Conservation (phyloP, 2,329 filamentous ascomycete species). For the Fusarium sp. region DNA sequence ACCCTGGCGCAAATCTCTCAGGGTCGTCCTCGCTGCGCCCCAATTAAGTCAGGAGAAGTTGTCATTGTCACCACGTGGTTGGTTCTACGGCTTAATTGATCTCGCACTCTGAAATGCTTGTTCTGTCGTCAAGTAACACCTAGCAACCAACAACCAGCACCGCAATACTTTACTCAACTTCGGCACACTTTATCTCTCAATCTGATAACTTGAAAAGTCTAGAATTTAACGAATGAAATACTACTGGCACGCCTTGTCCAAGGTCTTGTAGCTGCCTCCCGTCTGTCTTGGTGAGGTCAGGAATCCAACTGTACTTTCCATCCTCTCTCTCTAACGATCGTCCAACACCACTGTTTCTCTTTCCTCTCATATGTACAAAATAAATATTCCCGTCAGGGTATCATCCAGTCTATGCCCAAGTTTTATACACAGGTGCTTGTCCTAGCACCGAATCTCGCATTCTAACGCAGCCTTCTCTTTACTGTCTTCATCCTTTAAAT, state of each 20-base stretch:
- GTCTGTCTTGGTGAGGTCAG: slow-evolving; percentile 26
- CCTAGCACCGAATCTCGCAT: slow-evolving; percentile 12
- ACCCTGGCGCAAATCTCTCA: slow-evolving; percentile 31
- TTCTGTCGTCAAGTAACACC: background rate
- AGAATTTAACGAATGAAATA: slow-evolving; percentile 22
- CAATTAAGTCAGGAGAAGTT: slow-evolving; percentile 13
- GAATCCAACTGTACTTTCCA: slow-evolving; percentile 14
- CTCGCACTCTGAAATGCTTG: slow-evolving; percentile 8
- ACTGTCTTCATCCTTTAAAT: slow-evolving; percentile 22
- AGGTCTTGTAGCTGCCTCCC: slow-evolving; percentile 29
- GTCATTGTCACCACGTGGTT: slow-evolving; percentile 34
- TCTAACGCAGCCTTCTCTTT: background rate
- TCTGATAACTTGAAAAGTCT: background rate
- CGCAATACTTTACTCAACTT: slow-evolving; percentile 1
- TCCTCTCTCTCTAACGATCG: slow-evolving; percentile 10
- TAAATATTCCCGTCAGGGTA: slow-evolving; percentile 34
- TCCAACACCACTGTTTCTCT: slow-evolving; percentile 9
- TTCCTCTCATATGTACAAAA: slow-evolving; percentile 32
- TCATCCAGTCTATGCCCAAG: slow-evolving; percentile 32
- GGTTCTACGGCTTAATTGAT: slow-evolving; percentile 11
- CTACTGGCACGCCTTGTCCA: slow-evolving; percentile 27
- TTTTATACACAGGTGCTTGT: slow-evolving; percentile 29
- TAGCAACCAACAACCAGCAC: background rate
- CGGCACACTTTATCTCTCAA: background rate
- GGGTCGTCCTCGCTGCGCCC: slow-evolving; percentile 30